phyloP scores from a whole-genome alignment of 345 rosid genomes.

The Toxicodendron radicans region DNA sequence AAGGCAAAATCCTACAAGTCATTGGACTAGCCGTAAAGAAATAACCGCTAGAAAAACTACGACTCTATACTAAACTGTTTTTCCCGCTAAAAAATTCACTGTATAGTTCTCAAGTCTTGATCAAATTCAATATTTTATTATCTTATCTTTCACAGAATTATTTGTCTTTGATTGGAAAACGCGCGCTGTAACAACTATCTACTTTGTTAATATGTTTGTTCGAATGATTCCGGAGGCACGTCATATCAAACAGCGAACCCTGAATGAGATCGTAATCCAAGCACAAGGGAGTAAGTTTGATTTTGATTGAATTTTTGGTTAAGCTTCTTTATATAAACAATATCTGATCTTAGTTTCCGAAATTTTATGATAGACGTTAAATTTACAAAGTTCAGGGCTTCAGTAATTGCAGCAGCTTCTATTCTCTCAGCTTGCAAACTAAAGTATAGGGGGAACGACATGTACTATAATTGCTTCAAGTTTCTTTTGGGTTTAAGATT shows the following conservation, averaged over 20 bases:
- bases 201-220: neutral
- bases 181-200: neutral
- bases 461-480: too few relatives aligned
- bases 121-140: too few relatives aligned
- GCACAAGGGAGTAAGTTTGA: neutral
- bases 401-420: slow-evolving; percentile 13
- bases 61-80: too few relatives aligned
- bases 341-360: neutral
- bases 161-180: slow-evolving; percentile 13
- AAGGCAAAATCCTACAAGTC: too few relatives aligned
- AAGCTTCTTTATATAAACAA: too few relatives aligned
- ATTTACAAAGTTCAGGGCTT: neutral
- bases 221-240: neutral
- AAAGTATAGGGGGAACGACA: too few relatives aligned
- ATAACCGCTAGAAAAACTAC: too few relatives aligned
- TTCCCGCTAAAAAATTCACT: too few relatives aligned
- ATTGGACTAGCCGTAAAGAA: too few relatives aligned
- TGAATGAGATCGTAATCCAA: neutral
- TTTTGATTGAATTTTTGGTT: neutral
- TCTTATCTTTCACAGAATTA: too few relatives aligned
- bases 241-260: neutral
- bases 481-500: too few relatives aligned
- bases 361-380: neutral
- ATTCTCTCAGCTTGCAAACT: neutral
- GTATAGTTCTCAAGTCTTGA: too few relatives aligned